Conservation (phyloP, 2,329 filamentous ascomycete species). For the Penicillium hesseltinei region DNA sequence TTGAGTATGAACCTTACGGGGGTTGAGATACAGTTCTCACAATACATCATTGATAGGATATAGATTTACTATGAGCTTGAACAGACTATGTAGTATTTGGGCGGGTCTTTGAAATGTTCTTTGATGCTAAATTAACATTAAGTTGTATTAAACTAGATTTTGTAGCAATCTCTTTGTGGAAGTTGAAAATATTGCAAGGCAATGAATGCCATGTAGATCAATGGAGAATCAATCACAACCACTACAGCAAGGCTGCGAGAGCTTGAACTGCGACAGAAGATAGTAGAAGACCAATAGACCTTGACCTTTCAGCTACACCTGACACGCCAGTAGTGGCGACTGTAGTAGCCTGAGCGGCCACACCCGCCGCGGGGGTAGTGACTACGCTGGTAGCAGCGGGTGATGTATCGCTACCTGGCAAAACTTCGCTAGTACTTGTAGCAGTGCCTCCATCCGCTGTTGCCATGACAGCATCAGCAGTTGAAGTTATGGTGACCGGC, state of each 20-base stretch:
- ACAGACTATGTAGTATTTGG: neutral
- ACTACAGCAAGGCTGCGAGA: neutral
- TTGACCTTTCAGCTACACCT: neutral
- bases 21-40: neutral
- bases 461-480: conserved; percentile 7
- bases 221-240: no score
- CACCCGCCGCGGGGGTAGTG: neutral
- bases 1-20: neutral
- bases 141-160: neutral
- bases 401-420: neutral
- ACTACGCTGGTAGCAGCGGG: neutral
- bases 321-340: neutral
- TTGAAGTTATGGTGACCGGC: conserved; percentile 24
- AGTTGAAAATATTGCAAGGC: neutral
- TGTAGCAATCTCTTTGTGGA: neutral
- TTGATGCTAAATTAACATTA: neutral
- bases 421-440: neutral
- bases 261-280: neutral
- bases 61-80: no score
- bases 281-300: neutral
- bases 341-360: neutral
- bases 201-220: neutral
- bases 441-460: neutral
- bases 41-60: no score
- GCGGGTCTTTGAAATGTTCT: fast-evolving